A percentile compares a stretch with the other conserved stretches of the same genome.
phyloP scores from a whole-genome alignment of 2,329 filamentous ascomycete species.

The Penicillium concentricum region DNA sequence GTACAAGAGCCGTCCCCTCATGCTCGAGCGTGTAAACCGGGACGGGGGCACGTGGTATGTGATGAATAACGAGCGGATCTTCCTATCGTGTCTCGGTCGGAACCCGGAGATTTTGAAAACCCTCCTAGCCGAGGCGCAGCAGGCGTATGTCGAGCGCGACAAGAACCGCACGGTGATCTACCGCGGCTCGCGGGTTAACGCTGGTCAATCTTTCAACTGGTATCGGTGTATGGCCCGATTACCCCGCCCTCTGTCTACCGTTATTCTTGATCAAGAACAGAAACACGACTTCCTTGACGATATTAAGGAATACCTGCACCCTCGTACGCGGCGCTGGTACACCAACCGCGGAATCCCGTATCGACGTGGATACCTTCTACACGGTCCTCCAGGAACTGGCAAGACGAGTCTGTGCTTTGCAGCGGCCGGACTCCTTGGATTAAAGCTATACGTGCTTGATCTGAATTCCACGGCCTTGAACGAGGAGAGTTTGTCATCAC shows the following conservation, averaged over 20 bases:
- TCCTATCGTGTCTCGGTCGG: conserved; percentile 37
- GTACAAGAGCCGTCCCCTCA: conserved; percentile 59
- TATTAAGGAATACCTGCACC: conserved; percentile 58
- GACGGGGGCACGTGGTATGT: conserved; percentile 16
- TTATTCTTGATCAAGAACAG: conserved; percentile 52
- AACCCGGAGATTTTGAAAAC: conserved; percentile 35
- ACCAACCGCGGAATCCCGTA: conserved; percentile 80
- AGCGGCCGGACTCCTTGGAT: conserved; percentile 66
- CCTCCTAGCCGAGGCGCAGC: conserved; percentile 37
- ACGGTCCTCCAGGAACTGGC: conserved; percentile 77
- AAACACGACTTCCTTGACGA: conserved; percentile 54
- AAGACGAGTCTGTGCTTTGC: conserved; percentile 73
- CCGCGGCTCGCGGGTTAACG: conserved; percentile 28
- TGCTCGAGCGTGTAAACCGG: conserved; percentile 30
- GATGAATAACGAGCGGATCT: conserved; percentile 31
- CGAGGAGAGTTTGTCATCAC: conserved; percentile 62
- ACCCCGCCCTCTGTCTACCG: conserved; percentile 54
- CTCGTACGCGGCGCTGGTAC: conserved; percentile 67
- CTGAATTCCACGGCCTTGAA: conserved; percentile 62
- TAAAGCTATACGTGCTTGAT: conserved; percentile 71
- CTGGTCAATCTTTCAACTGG: conserved; percentile 29
- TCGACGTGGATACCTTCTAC: conserved; percentile 75
- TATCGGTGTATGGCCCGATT: conserved; percentile 43
- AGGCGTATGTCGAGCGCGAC: conserved; percentile 37
- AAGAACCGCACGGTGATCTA: conserved; percentile 40